phyloP scores from a whole-genome alignment of 257 asterid genomes.

The Ophiorrhiza pumila region DNA sequence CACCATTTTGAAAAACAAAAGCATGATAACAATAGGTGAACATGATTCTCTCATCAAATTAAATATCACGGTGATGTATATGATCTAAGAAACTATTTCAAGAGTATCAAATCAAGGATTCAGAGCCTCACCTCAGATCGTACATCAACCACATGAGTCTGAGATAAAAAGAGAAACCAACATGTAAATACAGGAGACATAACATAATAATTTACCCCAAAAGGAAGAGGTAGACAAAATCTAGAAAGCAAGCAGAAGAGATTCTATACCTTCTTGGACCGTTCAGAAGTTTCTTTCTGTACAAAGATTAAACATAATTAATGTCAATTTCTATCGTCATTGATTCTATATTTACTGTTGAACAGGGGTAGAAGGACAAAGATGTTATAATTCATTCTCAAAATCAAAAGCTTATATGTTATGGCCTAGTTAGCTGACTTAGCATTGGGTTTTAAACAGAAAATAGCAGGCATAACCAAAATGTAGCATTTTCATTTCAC shows the following conservation, averaged over 20 bases:
- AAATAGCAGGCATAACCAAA: neutral
- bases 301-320: constrained; percentile 20
- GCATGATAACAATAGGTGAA: neutral
- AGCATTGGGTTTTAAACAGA: neutral
- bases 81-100: neutral
- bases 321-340: neutral
- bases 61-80: neutral
- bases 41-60: neutral
- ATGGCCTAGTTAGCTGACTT: neutral
- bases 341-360: neutral
- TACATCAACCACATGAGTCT: constrained; percentile 63
- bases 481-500: neutral
- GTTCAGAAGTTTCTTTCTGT: constrained; percentile 45
- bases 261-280: constrained; percentile 44
- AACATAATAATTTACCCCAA: neutral
- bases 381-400: neutral
- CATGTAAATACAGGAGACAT: neutral
- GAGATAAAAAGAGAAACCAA: constrained; percentile 17
- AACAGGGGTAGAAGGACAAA: neutral
- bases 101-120: neutral
- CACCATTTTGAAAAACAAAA: neutral
- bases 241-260: neutral
- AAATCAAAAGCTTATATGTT: neutral
- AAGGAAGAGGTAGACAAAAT: neutral
- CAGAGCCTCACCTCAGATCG: constrained; percentile 71